These are phyloP conservation scores for Fusarium sarcochroum DNA, from an alignment of 2,329 filamentous ascomycete genomes.

Conservation along the genomic window DNA sequence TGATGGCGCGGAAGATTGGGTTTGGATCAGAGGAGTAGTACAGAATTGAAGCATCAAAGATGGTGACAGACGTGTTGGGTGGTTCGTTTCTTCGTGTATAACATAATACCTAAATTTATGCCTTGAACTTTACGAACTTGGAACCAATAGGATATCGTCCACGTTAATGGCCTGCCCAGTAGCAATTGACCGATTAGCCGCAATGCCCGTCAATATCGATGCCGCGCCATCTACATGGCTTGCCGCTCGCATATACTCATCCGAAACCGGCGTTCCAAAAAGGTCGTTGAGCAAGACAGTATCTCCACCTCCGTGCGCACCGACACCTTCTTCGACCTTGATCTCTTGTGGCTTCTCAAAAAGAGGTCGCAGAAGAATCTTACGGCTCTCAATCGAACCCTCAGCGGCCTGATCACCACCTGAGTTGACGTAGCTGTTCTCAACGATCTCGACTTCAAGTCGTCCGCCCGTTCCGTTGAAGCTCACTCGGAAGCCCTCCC, in stretches of 20 bases:
- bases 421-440: constrained; percentile 73
- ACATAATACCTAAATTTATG: background rate
- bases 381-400: constrained; percentile 65
- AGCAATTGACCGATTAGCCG: constrained; percentile 69
- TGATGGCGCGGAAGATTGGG: no score
- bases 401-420: constrained; percentile 70
- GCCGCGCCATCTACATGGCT: constrained; percentile 71
- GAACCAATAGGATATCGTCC: constrained; percentile 61
- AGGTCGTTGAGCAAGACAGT: constrained; percentile 69
- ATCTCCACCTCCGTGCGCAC: constrained; percentile 73
- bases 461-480: constrained; percentile 72
- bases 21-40: no score
- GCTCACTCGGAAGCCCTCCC: constrained; percentile 71
- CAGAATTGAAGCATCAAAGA: no score
- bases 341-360: constrained; percentile 71
- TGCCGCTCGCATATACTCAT: constrained; percentile 67
- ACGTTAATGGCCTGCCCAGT: constrained; percentile 70
- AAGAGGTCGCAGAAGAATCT: constrained; percentile 65
- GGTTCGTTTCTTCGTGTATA: background rate
- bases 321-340: constrained; percentile 64
- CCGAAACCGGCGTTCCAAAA: constrained; percentile 66
- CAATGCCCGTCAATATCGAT: constrained; percentile 72
- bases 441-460: constrained; percentile 73
- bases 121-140: constrained; percentile 3
- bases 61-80: no score